Percentiles rank a stretch among this genome's conserved stretches.
Conservation (phyloP, 2,329 filamentous ascomycete species). For the Periglandula ipomoeae region DNA sequence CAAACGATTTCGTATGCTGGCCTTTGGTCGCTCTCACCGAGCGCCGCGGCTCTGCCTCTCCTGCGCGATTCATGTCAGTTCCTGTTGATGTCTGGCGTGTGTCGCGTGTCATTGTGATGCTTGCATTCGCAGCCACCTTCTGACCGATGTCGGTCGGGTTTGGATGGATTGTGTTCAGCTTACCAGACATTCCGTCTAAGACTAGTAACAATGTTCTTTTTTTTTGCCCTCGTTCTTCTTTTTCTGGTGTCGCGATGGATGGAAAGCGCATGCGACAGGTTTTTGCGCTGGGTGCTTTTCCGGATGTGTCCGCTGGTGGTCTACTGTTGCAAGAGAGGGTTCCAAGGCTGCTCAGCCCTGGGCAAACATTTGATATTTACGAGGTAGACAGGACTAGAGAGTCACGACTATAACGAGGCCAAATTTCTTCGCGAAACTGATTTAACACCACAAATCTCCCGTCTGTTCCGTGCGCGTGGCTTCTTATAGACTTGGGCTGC, state of each 20-base stretch:
- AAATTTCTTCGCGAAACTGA: constrained; percentile 1
- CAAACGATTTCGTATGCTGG: constrained; percentile 82
- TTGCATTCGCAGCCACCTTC: neutral
- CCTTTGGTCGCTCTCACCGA: constrained; percentile 96
- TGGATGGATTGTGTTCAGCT: constrained; percentile 13
- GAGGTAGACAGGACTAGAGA: constrained; percentile 21
- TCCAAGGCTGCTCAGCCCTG: constrained; percentile 16
- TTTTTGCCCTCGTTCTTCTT: neutral
- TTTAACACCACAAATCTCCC: neutral
- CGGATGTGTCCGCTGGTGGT: constrained; percentile 7
- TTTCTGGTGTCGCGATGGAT: neutral
- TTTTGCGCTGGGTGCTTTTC: constrained; percentile 9
- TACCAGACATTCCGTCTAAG: constrained; percentile 25
- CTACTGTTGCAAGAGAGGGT: constrained; percentile 20
- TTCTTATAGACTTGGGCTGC: neutral
- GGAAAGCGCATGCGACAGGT: neutral
- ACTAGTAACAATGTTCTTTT: neutral
- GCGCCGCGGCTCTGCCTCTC: constrained; percentile 70
- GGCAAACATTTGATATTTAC: constrained; percentile 22
- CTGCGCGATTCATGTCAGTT: constrained; percentile 16
- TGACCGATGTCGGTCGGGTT: neutral
- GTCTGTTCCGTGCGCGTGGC: constrained; percentile 2
- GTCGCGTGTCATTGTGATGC: neutral
- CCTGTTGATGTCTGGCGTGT: constrained; percentile 5
- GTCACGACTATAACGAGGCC: constrained; percentile 25